Conservation (phyloP, 2,329 filamentous ascomycete genomes). For the Alternaria metachromatica region DNA sequence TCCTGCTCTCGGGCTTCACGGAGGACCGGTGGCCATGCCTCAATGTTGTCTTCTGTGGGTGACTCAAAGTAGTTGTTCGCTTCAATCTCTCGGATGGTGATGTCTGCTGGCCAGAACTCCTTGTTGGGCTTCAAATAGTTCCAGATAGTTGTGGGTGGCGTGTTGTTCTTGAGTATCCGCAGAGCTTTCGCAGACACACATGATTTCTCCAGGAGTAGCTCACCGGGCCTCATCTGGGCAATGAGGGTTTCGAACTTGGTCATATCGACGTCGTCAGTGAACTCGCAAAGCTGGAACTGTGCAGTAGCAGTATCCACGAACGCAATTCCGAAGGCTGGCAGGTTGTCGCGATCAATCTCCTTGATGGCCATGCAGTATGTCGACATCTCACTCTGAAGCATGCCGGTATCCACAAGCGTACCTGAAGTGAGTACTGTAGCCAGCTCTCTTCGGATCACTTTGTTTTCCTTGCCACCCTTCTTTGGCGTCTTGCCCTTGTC, state of each 20-base stretch:
- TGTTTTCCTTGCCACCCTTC: slow-evolving; percentile 68
- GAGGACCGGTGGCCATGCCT: slow-evolving; percentile 80
- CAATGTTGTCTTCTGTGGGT: slow-evolving; percentile 62
- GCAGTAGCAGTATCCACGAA: slow-evolving; percentile 97
- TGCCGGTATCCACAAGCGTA: slow-evolving; percentile 91
- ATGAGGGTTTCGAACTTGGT: slow-evolving; percentile 98
- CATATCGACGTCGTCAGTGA: slow-evolving; percentile 88
- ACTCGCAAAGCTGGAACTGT: slow-evolving; percentile 91
- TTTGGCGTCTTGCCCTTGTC: slow-evolving; percentile 61
- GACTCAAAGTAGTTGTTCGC: slow-evolving; percentile 78
- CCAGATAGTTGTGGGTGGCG: slow-evolving; percentile 90
- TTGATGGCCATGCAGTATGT: slow-evolving; percentile 97
- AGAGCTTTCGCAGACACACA: slow-evolving; percentile 85
- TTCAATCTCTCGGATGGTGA: slow-evolving; percentile 80
- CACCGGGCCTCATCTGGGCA: slow-evolving; percentile 86
- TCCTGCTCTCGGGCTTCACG: slow-evolving; percentile 78
- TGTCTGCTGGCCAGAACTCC: slow-evolving; percentile 91
- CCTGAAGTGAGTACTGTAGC: slow-evolving; percentile 90
- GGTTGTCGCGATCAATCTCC: slow-evolving; percentile 67
- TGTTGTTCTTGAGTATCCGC: slow-evolving; percentile 96
- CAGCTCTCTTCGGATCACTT: slow-evolving; percentile 90
- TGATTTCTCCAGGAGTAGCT: slow-evolving; percentile 85
- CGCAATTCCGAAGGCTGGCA: slow-evolving; percentile 86
- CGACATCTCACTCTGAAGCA: slow-evolving; percentile 98
- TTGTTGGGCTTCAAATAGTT: slow-evolving; percentile 85